These are phyloP conservation scores for Ricinus communis DNA, from an alignment of 345 rosid genomes.

Conservation along the genomic window DNA sequence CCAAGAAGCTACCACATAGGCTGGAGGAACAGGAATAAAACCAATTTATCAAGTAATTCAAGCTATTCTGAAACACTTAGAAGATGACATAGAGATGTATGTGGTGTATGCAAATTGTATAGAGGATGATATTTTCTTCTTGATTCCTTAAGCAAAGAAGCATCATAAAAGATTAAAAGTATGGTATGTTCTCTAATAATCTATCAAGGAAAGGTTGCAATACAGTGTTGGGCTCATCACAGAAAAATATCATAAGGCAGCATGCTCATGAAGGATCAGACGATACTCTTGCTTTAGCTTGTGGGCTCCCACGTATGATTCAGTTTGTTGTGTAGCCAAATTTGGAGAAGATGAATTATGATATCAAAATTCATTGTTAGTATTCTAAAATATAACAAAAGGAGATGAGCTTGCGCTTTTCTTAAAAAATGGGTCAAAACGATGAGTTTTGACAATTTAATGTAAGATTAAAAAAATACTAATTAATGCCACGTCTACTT, in stretches of 20 bases:
- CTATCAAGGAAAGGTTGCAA: slow-evolving; percentile 65
- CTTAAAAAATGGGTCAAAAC: too few relatives aligned
- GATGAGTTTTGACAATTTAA: too few relatives aligned
- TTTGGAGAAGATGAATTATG: slow-evolving; percentile 87
- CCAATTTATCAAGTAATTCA: slow-evolving; percentile 83
- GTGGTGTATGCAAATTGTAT: slow-evolving; percentile 87
- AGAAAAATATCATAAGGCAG: slow-evolving; percentile 60
- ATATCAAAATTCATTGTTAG: slow-evolving; percentile 59
- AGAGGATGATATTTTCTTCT: slow-evolving; percentile 82
- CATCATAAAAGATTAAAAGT: slow-evolving; percentile 55
- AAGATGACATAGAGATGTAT: slow-evolving; percentile 74
- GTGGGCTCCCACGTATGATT: slow-evolving; percentile 98
- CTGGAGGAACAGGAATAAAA: slow-evolving; percentile 94
- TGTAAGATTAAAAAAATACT: too few relatives aligned
- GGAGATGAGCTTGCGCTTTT: too few relatives aligned
- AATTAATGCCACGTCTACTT: too few relatives aligned
- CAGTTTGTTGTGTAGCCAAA: slow-evolving; percentile 88
- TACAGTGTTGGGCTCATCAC: slow-evolving; percentile 72
- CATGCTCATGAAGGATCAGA: slow-evolving; percentile 60
- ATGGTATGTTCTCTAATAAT: slow-evolving; percentile 77
- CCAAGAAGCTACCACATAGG: slow-evolving; percentile 78
- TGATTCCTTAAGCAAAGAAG: slow-evolving; percentile 68
- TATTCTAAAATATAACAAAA: slow-evolving; percentile 50
- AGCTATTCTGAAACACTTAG: slow-evolving; percentile 69
- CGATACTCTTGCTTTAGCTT: slow-evolving; percentile 65